Evolutionary conservation across 768 basidiomycete genomes (phyloP).

Genomic region (Chlorophyllum brunneum): DNA sequence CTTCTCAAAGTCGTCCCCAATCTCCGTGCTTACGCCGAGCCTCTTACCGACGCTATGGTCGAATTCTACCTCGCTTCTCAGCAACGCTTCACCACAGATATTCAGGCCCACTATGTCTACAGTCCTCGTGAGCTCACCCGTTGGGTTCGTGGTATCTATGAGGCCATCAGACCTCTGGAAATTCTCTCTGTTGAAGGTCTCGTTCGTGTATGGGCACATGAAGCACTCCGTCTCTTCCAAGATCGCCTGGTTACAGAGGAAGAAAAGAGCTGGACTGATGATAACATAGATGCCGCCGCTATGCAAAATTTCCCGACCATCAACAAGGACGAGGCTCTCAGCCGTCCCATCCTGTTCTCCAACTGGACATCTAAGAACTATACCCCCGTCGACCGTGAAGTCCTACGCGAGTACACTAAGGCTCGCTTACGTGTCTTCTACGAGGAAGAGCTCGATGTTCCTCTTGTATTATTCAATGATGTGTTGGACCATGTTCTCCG

Average conservation of each 20-base stretch:
- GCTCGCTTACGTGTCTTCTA: conserved; percentile 97
- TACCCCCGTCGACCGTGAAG: conserved; percentile 90
- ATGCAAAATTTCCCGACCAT: conserved; percentile 93
- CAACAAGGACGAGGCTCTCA: conserved; percentile 79
- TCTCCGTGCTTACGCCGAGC: conserved; percentile 87
- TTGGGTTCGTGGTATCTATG: conserved; percentile 96
- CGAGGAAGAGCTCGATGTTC: conserved; percentile 97
- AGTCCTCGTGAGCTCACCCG: conserved; percentile 97
- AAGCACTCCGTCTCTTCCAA: conserved; percentile 95
- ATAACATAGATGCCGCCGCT: conserved; percentile 80
- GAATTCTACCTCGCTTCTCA: conserved; percentile 92
- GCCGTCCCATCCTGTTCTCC: conserved; percentile 91
- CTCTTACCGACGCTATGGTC: conserved; percentile 98
- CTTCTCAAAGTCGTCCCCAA: conserved; percentile 94
- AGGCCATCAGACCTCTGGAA: conserved; percentile 92
- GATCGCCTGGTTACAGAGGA: conserved; percentile 93
- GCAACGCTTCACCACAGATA: conserved; percentile 89
- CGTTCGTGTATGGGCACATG: conserved; percentile 97
- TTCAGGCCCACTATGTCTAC: conserved; percentile 99
- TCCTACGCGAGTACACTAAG: conserved; percentile 93
- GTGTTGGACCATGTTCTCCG: conserved; percentile 97
- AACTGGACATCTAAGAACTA: conserved; percentile 99
- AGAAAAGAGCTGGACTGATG: conserved; percentile 94
- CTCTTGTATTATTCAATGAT: conserved; percentile 96
- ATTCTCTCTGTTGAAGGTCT: conserved; percentile 92